Conservation (phyloP, 257 asterid species). For the Solanum sitiens region DNA sequence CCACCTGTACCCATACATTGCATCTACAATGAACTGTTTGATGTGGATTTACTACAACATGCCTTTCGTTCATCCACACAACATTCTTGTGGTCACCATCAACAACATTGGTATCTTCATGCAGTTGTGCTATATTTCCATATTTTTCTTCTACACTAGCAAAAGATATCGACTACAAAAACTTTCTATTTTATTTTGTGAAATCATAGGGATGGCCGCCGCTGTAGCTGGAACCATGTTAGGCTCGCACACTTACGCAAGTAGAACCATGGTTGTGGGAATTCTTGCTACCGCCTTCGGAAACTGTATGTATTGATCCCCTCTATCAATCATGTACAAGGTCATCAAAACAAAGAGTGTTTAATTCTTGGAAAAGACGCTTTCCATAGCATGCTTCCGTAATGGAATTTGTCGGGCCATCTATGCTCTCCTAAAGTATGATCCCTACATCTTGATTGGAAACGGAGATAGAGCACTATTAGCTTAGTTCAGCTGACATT, state of each 20-base stretch:
- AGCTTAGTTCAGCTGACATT: slow-evolving; percentile 28
- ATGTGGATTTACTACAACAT: slow-evolving; percentile 65
- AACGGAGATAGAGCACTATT: slow-evolving; percentile 47
- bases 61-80: slow-evolving; percentile 50
- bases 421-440: slow-evolving; percentile 46
- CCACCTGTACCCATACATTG: no score
- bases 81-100: slow-evolving; percentile 35
- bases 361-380: slow-evolving; percentile 50
- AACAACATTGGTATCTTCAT: slow-evolving; percentile 35
- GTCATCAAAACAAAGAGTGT: slow-evolving; percentile 37
- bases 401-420: slow-evolving; percentile 47
- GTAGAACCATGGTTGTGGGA: slow-evolving; percentile 46
- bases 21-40: no score
- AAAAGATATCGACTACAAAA: slow-evolving; percentile 14
- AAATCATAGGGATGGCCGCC: slow-evolving; percentile 6
- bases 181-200: neutral
- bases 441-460: slow-evolving; percentile 41
- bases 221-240: slow-evolving; percentile 20
- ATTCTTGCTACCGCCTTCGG: slow-evolving; percentile 42
- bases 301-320: slow-evolving; percentile 48
- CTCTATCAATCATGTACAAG: slow-evolving; percentile 33
- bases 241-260: slow-evolving; percentile 12
- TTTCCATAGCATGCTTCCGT: slow-evolving; percentile 35
- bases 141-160: slow-evolving; percentile 30
- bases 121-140: slow-evolving; percentile 25